Evolutionary conservation across 2,329 filamentous ascomycete genomes (phyloP).

Genomic region (Phaeosphaeria sp.): DNA sequence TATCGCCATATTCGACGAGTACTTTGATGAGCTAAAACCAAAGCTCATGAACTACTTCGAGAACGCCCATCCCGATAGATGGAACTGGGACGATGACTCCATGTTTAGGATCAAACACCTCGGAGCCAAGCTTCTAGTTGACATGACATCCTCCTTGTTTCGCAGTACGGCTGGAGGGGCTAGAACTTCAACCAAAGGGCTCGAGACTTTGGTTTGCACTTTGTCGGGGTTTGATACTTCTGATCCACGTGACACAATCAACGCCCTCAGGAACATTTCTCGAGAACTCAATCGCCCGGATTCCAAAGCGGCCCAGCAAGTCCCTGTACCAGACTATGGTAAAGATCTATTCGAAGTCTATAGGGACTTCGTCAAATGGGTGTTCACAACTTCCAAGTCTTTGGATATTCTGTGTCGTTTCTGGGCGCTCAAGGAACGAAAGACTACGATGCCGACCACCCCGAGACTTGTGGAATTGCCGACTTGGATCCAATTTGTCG

Average conservation of each 20-base stretch:
- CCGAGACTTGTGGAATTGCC: conserved; percentile 9
- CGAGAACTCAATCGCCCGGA: not conserved
- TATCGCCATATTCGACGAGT: conserved; percentile 15
- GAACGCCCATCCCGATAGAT: not conserved
- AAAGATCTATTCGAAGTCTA: conserved; percentile 17
- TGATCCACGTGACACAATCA: conserved; percentile 33
- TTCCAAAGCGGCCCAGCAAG: not conserved
- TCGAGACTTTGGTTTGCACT: conserved; percentile 27
- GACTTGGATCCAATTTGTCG: conserved; percentile 12
- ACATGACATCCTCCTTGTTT: conserved; percentile 21
- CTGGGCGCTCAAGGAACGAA: conserved; percentile 12
- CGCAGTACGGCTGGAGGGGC: not conserved
- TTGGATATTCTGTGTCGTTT: conserved; percentile 19
- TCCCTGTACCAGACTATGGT: conserved; percentile 10
- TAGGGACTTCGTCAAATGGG: conserved; percentile 12
- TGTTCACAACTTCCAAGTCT: conserved; percentile 3
- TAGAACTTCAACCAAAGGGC: conserved; percentile 7
- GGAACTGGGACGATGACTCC: not conserved
- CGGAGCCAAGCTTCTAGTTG: conserved; percentile 12
- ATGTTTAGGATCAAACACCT: not conserved
- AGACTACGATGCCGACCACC: not conserved
- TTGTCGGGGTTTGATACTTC: conserved; percentile 24
- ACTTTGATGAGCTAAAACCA: conserved; percentile 12
- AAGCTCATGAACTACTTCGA: not conserved
- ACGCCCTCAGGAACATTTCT: conserved; percentile 25